Base-by-base conservation (phyloP, 169 alveolate genomes). In the Babesia caballi region DNA sequence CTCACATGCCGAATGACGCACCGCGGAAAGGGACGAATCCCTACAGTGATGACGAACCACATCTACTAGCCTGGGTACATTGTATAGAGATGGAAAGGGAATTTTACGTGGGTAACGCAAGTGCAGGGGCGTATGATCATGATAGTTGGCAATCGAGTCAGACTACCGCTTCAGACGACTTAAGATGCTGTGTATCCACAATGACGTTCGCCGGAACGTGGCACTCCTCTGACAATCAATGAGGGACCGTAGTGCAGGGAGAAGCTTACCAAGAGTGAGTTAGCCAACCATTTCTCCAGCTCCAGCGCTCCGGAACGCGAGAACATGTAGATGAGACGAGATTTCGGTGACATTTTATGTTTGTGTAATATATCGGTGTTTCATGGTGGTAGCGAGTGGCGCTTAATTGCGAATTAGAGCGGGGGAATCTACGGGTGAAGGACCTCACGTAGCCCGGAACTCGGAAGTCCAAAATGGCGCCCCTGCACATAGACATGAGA, bases 211-310 rank as follows among this genome's bases (percentile, higher is more conserved):
- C 40, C 73, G 68, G 40, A 78, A 78, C n/a, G 63, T 52, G 23
- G 14, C 42, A 32, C 85, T 76, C 28, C 46, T 67, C 85, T 76
- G 66, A 19, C 28, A 25, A 9, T 4, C 8, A 25, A 51, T 53
- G 56, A 40, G 12, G 17, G n/a, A 6, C 12, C 19, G 15, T 35
- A 28, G 11, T 4, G 36, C 23, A 27, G 57, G 2, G 2, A 38
- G 7, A 11, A 41, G 61, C 75, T 30, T 58, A 67, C 82, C 82
- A 78, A 15, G 36, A 78, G 70, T 2, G 69, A 33, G 32, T 36
- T 57, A 15, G 87, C 68, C 12, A 78, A 47, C 87, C 87, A 78
- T 35, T 66, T 68, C 58, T 78, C 87, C 42, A 78, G 59, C 32
- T 56, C 68, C 25, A 25, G 67, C 23, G 66, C 83, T 0, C 72